Evolutionary conservation across 2,329 filamentous ascomycete species (phyloP).

Genomic region (Microdochium paspali): DNA sequence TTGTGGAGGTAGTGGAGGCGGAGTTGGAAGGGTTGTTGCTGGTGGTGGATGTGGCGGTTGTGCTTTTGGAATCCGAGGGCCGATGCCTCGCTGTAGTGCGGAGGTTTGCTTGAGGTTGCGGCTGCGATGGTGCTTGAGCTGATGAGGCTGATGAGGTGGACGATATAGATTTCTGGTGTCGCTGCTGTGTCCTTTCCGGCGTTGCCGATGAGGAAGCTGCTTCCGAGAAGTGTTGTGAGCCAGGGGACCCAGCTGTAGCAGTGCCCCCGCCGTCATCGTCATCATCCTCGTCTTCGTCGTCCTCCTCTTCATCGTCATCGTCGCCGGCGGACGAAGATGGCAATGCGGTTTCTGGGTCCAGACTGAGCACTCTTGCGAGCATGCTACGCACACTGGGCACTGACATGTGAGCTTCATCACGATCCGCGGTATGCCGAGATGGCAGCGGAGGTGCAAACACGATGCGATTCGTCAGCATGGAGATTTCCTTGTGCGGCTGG

Average conservation of each 20-base stretch:
- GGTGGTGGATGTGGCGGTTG: neutral
- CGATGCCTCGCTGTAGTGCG: too few species aligned
- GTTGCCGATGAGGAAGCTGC: neutral
- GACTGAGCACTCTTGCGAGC: slow-evolving; percentile 68
- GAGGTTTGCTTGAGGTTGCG: slow-evolving; percentile 21
- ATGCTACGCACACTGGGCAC: slow-evolving; percentile 80
- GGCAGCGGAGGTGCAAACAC: slow-evolving; percentile 71
- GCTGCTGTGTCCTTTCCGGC: neutral
- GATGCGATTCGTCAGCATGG: slow-evolving; percentile 77
- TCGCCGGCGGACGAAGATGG: slow-evolving; percentile 15
- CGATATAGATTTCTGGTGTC: neutral
- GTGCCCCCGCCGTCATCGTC: slow-evolving; percentile 7
- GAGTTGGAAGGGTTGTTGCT: neutral
- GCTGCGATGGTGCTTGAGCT: slow-evolving; percentile 5
- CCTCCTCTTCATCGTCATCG: neutral
- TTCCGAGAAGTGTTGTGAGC: slow-evolving; percentile 10
- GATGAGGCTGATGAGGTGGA: neutral
- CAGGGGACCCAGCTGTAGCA: slow-evolving; percentile 14
- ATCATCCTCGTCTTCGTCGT: neutral
- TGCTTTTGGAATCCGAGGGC: too few species aligned
- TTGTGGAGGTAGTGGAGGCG: neutral
- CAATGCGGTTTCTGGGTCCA: slow-evolving; percentile 54
- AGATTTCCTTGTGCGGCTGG: slow-evolving; percentile 89
- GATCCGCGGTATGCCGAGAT: slow-evolving; percentile 54
- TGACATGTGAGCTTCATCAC: slow-evolving; percentile 43